A percentile compares a stretch with the other conserved stretches of the same genome.
These are phyloP conservation scores for Articulospora tetracladia DNA, from an alignment of 495 filamentous ascomycete genomes.

Conservation along the genomic window DNA sequence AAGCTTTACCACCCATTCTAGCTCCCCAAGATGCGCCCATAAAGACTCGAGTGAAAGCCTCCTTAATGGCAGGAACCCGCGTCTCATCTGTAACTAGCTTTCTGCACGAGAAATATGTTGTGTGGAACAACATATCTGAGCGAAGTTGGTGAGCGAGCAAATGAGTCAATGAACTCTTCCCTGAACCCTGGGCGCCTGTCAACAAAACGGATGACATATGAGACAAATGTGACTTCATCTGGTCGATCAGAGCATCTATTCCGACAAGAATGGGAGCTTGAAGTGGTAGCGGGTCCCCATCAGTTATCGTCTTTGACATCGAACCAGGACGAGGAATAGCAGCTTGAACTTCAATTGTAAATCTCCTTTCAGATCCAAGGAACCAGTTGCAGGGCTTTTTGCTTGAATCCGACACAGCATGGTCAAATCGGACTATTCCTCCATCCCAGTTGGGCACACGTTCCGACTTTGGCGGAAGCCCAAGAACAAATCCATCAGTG, in stretches of 20 bases:
- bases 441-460: slow-evolving; percentile 57
- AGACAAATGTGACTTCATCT: slow-evolving; percentile 66
- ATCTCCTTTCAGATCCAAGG: slow-evolving; percentile 67
- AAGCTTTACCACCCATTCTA: slow-evolving; percentile 71
- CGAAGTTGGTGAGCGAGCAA: slow-evolving; percentile 62
- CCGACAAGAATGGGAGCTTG: slow-evolving; percentile 68
- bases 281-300: slow-evolving; percentile 50
- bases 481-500: slow-evolving; percentile 80
- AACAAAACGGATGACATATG: slow-evolving; percentile 86
- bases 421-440: slow-evolving; percentile 73
- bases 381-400: slow-evolving; percentile 66
- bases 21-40: slow-evolving; percentile 88
- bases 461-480: slow-evolving; percentile 35
- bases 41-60: slow-evolving; percentile 76
- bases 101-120: slow-evolving; percentile 76
- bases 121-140: slow-evolving; percentile 64
- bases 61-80: slow-evolving; percentile 84
- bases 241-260: slow-evolving; percentile 70
- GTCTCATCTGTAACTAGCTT: slow-evolving; percentile 85
- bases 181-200: slow-evolving; percentile 82
- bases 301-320: slow-evolving; percentile 38
- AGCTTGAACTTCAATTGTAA: slow-evolving; percentile 67
- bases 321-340: slow-evolving; percentile 59
- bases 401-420: slow-evolving; percentile 27
- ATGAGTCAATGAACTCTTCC: slow-evolving; percentile 72